Base-by-base conservation (phyloP, 805 yeast genomes). In the Candida verbasci region DNA sequence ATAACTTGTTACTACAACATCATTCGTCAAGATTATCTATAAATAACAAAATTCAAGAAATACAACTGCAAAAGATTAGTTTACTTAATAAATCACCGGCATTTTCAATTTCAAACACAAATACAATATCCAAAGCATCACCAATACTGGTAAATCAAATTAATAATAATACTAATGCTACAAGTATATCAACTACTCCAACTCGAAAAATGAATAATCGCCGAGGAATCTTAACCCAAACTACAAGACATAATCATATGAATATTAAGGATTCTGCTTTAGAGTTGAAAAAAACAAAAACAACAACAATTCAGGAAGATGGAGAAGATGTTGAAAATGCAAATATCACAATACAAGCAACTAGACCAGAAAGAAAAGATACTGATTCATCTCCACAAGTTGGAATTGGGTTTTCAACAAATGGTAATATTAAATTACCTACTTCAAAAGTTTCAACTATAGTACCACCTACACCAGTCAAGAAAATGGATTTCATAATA, bases 401-500 rank as follows among this genome's bases (percentile, higher is more conserved):
- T 17, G 80, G 80, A 2, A 74, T 75, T 47, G 80, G 80, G 1
- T 75, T 75, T 47, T 57, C 73, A 3, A 62, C 71, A 15, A 72
- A 65, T 44, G 81, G 81, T 12, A 57, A 62, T 34, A 53, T 76
- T 31, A 67, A 64, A 56, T 48, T 81, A 52, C 86, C 79, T 25
- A 52, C 71, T 42, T 50, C 78, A 51, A 48, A 66, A 49, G 57
- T 71, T 45, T 31, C 55, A 46, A 44, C 50, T 23, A 67, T 83
- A 10, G 56, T 77, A 6, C 87, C 89, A 2, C 76, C 80, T 3
- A 81, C 88, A 0, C 89, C 86, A 0, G 78, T 76, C 7, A 80
- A 74, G 50, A 79, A 75, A 43, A 71, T 79, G 70, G 80, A 75
- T 24, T 52, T 51, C 42, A 12, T 35, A 6, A 26, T 30, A 7